Conservation (phyloP, 2,329 filamentous ascomycete genomes). For the Colletotrichum sp. region DNA sequence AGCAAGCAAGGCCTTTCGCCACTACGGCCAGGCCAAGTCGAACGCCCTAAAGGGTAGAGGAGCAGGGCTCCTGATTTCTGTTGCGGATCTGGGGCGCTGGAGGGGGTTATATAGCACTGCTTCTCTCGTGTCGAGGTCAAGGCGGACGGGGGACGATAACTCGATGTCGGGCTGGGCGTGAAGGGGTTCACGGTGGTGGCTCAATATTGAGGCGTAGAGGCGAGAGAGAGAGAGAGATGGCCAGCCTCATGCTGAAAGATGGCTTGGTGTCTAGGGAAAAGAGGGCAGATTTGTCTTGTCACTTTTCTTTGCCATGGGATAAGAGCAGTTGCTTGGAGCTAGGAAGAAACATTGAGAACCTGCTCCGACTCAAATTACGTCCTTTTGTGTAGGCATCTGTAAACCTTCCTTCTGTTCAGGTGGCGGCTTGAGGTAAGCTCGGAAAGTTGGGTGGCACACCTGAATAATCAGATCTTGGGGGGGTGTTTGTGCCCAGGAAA, state of each 20-base stretch:
- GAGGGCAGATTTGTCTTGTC: no score
- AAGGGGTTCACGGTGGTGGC: not conserved
- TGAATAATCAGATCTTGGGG: not conserved
- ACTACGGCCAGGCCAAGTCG: not conserved
- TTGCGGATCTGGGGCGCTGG: not conserved
- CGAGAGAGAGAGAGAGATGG: not conserved
- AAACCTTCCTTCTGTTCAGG: not conserved
- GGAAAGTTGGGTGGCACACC: not conserved
- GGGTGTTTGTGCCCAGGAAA: not conserved
- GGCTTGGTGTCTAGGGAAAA: no score
- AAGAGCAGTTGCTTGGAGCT: not conserved
- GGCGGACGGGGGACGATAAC: fast-evolving
- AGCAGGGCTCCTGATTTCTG: not conserved
- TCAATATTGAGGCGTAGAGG: not conserved
- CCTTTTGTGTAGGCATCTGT: not conserved
- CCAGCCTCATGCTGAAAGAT: no score
- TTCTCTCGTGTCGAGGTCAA: not conserved
- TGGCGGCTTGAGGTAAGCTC: not conserved
- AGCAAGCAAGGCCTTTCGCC: not conserved
- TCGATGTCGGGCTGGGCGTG: not conserved
- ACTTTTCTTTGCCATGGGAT: not conserved
- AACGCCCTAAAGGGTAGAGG: not conserved
- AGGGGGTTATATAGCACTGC: not conserved
- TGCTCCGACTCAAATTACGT: not conserved
- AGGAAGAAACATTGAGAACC: not conserved